Evolutionary conservation across 345 rosid genomes (phyloP).

Genomic region (Eucalyptus paniculata): DNA sequence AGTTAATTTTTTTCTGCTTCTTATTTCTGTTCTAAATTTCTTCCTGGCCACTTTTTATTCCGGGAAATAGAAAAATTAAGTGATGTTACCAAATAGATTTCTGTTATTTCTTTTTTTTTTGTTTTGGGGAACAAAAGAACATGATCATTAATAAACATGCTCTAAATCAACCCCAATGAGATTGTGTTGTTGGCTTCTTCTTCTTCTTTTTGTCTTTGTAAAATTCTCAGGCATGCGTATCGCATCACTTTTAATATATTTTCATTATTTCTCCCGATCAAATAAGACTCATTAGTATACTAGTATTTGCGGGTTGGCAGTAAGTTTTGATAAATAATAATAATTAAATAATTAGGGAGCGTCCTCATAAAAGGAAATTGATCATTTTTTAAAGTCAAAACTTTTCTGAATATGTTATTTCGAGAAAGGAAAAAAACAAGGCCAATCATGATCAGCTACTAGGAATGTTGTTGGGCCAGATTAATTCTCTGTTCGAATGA

Average conservation of each 20-base stretch:
- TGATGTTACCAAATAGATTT: fast-evolving
- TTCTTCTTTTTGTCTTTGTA: neutral
- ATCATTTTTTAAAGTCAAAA: neutral
- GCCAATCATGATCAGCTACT: neutral
- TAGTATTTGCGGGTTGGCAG: neutral
- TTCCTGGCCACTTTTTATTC: fast-evolving
- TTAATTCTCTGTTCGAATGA: neutral
- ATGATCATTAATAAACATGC: too few species aligned
- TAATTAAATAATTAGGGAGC: neutral
- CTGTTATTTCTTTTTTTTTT: fast-evolving
- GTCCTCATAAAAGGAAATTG: neutral
- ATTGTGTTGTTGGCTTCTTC: too few species aligned
- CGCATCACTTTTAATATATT: neutral
- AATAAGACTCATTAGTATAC: neutral
- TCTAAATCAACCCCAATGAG: neutral
- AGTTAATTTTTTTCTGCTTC: too few species aligned
- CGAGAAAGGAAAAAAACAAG: neutral
- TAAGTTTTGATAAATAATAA: neutral
- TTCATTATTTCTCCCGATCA: too few species aligned
- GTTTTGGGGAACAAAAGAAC: fast-evolving
- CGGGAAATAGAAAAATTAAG: fast-evolving
- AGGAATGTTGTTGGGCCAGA: neutral
- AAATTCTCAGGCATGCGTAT: neutral
- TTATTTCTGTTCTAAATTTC: fast-evolving
- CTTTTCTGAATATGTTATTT: neutral